phyloP scores from a whole-genome alignment of 2,329 filamentous ascomycete species.

The Akanthomyces dipterigenus region DNA sequence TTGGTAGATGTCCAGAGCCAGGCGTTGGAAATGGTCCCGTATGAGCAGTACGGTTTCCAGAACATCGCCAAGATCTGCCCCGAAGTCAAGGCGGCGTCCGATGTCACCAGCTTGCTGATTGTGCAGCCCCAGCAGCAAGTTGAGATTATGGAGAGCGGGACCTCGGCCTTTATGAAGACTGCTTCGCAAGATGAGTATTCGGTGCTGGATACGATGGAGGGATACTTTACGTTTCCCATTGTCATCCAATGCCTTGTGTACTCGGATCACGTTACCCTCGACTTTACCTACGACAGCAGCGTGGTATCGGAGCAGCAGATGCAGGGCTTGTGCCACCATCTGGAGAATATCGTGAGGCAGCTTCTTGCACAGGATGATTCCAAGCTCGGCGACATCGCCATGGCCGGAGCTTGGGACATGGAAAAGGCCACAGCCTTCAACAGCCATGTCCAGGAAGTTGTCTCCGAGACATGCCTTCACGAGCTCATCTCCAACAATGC shows the following conservation, averaged over 20 bases:
- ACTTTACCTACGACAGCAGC: neutral
- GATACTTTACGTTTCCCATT: neutral
- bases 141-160: neutral
- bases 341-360: neutral
- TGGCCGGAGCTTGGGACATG: neutral
- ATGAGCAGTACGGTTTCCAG: slow-evolving; percentile 18
- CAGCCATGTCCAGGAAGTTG: neutral
- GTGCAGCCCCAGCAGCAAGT: slow-evolving; percentile 1
- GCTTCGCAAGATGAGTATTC: neutral
- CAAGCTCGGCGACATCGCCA: neutral
- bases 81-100: slow-evolving; percentile 9
- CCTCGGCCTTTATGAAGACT: neutral
- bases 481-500: neutral
- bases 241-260: neutral
- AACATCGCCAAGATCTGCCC: slow-evolving; percentile 14
- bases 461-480: neutral
- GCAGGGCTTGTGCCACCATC: neutral
- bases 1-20: neutral
- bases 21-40: slow-evolving; percentile 13
- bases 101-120: slow-evolving; percentile 1
- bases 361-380: neutral
- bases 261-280: neutral
- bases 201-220: neutral
- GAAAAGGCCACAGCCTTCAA: neutral
- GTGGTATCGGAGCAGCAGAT: neutral